Conservation (phyloP, 2,329 filamentous ascomycete species). For the Phaeosphaeriaceae sp. region DNA sequence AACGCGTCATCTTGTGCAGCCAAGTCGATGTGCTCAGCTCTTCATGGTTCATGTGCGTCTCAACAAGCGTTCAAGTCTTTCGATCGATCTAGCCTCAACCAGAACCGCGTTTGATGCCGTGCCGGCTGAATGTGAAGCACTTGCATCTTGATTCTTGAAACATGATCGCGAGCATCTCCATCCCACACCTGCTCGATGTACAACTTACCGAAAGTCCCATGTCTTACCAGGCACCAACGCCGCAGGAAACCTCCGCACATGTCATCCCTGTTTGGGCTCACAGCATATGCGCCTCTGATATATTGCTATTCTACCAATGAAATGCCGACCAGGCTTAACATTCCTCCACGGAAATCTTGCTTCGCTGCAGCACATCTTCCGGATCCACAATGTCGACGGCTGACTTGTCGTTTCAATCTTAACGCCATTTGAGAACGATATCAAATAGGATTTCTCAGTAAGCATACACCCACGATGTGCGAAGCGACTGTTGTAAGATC, state of each 20-base stretch:
- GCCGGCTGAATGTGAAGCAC: not conserved
- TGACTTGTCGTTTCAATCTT: too few relatives aligned
- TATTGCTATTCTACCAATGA: not conserved
- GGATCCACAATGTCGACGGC: too few relatives aligned
- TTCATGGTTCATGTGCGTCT: constrained; percentile 17
- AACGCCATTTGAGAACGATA: too few relatives aligned
- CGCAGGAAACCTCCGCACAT: not conserved
- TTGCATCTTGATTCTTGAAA: not conserved
- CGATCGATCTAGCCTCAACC: not conserved
- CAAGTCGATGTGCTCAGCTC: constrained; percentile 11
- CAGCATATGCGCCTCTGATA: not conserved
- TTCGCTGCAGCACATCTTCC: not conserved
- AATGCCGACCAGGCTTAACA: not conserved
- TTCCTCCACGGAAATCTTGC: not conserved
- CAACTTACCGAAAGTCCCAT: not conserved
- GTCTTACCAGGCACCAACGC: not conserved
- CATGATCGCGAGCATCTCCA: not conserved
- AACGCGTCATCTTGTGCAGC: constrained; percentile 23
- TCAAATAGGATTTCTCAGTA: too few relatives aligned
- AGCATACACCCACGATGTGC: not conserved
- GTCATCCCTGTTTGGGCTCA: not conserved
- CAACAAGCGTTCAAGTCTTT: constrained; percentile 14
- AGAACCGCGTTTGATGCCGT: not conserved
- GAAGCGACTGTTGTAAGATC: not conserved
- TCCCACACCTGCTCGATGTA: not conserved